Conservation (phyloP, 345 rosid species). For the Melastoma malabathricum region DNA sequence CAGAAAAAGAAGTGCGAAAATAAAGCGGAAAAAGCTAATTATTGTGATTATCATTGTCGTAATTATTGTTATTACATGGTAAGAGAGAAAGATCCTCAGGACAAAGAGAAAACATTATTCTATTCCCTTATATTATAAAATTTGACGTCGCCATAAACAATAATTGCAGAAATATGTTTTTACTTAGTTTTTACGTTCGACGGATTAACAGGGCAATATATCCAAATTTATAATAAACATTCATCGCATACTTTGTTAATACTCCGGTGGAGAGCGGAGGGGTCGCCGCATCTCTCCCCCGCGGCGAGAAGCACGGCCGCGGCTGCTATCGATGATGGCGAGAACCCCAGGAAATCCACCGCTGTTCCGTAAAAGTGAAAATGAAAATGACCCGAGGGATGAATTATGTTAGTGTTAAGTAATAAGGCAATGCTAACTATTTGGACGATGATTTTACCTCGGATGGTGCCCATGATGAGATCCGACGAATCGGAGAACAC, state of each 20-base stretch:
- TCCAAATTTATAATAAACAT: no score
- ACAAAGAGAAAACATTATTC: no score
- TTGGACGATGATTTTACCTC: constrained; percentile 23
- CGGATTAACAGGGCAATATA: no score
- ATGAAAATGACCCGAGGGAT: neutral
- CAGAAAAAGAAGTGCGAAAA: constrained; percentile 1
- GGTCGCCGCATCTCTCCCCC: constrained; percentile 11
- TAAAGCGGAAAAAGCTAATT: neutral
- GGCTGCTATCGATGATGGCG: constrained; percentile 42
- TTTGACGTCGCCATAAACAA: no score
- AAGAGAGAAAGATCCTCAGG: no score
- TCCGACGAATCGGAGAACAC: constrained; percentile 26
- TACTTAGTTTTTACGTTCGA: no score
- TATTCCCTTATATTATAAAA: no score
- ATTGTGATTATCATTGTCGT: no score
- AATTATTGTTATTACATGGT: no score
- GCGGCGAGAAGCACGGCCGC: constrained; percentile 37
- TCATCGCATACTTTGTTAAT: constrained; percentile 25
- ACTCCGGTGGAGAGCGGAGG: constrained; percentile 13
- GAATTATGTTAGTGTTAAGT: neutral
- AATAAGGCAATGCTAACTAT: neutral
- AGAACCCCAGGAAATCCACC: constrained; percentile 39
- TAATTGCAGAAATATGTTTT: no score
- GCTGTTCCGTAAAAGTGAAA: constrained; percentile 19
- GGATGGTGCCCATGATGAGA: constrained; percentile 41